Base-by-base conservation (phyloP, 2,329 filamentous ascomycete species). In the Ceratocystis harringtonii region DNA sequence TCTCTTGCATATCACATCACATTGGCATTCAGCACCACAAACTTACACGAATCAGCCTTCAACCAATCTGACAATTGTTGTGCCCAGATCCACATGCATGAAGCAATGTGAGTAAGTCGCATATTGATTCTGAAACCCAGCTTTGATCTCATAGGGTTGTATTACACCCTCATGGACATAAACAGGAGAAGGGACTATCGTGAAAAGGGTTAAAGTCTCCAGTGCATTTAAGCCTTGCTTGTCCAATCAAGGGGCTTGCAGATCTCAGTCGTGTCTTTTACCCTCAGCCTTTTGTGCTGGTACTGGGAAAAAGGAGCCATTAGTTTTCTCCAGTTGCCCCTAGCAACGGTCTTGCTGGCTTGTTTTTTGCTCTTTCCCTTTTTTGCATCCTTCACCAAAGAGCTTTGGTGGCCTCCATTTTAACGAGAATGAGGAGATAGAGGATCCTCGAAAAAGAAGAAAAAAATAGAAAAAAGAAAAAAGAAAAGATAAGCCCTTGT, bases 381-480 rank as follows among this genome's bases (percentile, higher is more conserved):
- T 57, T 57, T 30, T 57, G 48, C 48, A 50, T 57, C 52, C 52
- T 57, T 30, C 52, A 30, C 6, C 15, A 57, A 57, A 57, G 52
- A 57, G 52, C 52, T 57, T 57, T 32, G 52, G 52, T 57, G 52
- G 52, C 52, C 52, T 57, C 52, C 52, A 57, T 57, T 57, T 57
- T 57, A 32, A 57, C 52, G 52, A 57, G 52, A 57, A 32, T 30
- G 52, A 57, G 28, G 17, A 57, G 52, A 30, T 57, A 32, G 22
- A 57, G 28, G 52, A 57, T 57, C 52, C 52, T 57, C 7, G 52
- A 17, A 15, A 8, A 5, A 25, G 48, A n/a, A 52, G 48, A 28
- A 28, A 28, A 28, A 22, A 30, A 52, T 22, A 12, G 22, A 52
- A 2, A 22, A 50, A 12, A 25, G 19, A 22, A 30, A 57, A 57